Conservation (phyloP, 768 basidiomycete species). For the Agaricus sinodeliciosus region DNA sequence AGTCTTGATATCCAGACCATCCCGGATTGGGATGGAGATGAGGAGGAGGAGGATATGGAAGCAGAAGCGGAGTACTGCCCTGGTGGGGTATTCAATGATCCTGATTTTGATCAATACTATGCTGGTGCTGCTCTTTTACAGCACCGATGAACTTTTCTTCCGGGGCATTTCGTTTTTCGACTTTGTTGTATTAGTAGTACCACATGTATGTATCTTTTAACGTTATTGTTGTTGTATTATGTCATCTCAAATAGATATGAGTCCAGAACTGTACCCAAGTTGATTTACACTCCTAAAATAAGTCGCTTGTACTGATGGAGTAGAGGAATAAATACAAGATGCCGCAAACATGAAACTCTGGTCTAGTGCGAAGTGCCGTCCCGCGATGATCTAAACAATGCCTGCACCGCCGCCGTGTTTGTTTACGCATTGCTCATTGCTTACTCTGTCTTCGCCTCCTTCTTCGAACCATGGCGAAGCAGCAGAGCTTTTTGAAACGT, state of each 20-base stretch:
- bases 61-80: constrained; percentile 20
- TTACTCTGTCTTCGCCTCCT: neutral
- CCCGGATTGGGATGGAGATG: constrained; percentile 16
- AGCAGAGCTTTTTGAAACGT: neutral
- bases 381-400: too few relatives aligned
- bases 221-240: neutral
- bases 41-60: constrained; percentile 15
- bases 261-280: too few relatives aligned
- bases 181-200: constrained; percentile 5
- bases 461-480: constrained; percentile 5
- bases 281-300: too few relatives aligned
- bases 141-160: neutral
- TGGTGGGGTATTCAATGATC: constrained; percentile 32
- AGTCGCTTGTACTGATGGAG: too few relatives aligned
- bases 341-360: neutral
- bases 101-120: constrained; percentile 27
- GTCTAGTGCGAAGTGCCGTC: constrained; percentile 2
- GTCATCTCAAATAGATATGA: neutral
- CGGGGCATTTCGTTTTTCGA: neutral
- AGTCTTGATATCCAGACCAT: constrained; percentile 14
- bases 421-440: too few relatives aligned
- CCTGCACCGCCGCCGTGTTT: too few relatives aligned
- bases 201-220: neutral
- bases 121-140: constrained; percentile 9
- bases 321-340: too few relatives aligned